Conservation (phyloP, 2,329 filamentous ascomycete genomes). For the Pseudogymnoascus sp. region DNA sequence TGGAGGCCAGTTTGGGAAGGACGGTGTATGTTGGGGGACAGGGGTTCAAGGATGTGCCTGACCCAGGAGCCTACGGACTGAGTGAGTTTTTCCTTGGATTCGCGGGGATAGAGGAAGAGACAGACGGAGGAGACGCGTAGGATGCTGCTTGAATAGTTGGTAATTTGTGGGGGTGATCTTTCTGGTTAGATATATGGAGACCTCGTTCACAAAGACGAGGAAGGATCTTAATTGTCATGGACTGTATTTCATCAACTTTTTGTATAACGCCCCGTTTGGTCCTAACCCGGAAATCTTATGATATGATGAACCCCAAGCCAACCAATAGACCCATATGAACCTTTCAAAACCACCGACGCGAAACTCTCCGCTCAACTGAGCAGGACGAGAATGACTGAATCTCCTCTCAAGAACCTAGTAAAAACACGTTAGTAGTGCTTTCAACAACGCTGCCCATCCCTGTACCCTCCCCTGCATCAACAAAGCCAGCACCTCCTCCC, state of each 20-base stretch:
- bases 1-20: slow-evolving; percentile 82
- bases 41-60: slow-evolving; percentile 66
- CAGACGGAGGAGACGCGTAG: slow-evolving; percentile 14
- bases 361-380: slow-evolving; percentile 26
- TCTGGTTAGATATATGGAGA: background rate
- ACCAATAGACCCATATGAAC: slow-evolving; percentile 10
- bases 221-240: slow-evolving; percentile 7
- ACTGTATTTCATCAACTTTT: slow-evolving; percentile 22
- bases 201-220: background rate
- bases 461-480: background rate
- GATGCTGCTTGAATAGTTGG: background rate
- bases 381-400: slow-evolving; percentile 32
- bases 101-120: slow-evolving; percentile 37
- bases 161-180: slow-evolving; percentile 6
- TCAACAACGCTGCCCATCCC: background rate
- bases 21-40: slow-evolving; percentile 75
- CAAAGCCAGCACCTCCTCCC: background rate
- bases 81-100: slow-evolving; percentile 77
- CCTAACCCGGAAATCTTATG: slow-evolving; percentile 9
- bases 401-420: slow-evolving; percentile 31
- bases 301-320: slow-evolving; percentile 11
- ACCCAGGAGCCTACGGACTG: slow-evolving; percentile 71
- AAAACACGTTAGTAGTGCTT: background rate
- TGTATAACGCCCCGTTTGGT: slow-evolving; percentile 10
- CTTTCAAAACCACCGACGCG: slow-evolving; percentile 5